Base-by-base conservation (phyloP, 805 yeast species). In the Brettanomyces anomalus region DNA sequence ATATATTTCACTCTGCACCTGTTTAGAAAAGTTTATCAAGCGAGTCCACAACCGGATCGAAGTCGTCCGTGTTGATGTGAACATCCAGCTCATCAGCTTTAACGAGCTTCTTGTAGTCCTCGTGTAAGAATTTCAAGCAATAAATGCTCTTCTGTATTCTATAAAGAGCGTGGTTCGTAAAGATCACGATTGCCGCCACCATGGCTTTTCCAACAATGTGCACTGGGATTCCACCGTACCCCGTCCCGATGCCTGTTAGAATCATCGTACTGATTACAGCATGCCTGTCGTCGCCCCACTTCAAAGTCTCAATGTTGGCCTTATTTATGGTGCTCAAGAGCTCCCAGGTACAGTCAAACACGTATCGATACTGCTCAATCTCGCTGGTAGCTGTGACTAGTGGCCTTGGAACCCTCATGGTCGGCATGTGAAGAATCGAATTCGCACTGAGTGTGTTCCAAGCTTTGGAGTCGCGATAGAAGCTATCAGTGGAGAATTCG, bases 261-360 rank as follows among this genome's bases (percentile, higher is more conserved):
- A 67, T 43, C 5, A 65, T 24, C 1, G 59, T 54, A 36, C 49
- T 49, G 6, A 62, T 52, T 4, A 45, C 39, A 13, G 52, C 46
- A 37, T 43, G 50, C 33, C 47, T 40, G 24, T 43, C 38, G n/a
- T 45, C 52, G 18, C 41, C 28, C 51, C 47, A 46, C 32, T 43
- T 44, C 24, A 43, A 16, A 2, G 40, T 37, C n/a, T 39, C 43
- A 6, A 46, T 36, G 33, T 57, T 51, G 14, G 52, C 53, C 33
- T 49, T 42, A 17, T 50, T 46, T 17, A 66, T 40, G 4, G 56
- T 49, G 24, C 53, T 45, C 20, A 67, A 45, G 2, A 58, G 47
- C 36, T 56, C 58, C 72, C 72, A 67, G 0, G 62, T 57, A 46
- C 61, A 56, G 43, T 67, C 71, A 46, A 64, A 67, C 1, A 67